Evolutionary conservation across 1,284 basidiomycete species (phyloP), one percentile per base, ranked within the genome.

Genomic region (Quambalaria eucalypti): DNA sequence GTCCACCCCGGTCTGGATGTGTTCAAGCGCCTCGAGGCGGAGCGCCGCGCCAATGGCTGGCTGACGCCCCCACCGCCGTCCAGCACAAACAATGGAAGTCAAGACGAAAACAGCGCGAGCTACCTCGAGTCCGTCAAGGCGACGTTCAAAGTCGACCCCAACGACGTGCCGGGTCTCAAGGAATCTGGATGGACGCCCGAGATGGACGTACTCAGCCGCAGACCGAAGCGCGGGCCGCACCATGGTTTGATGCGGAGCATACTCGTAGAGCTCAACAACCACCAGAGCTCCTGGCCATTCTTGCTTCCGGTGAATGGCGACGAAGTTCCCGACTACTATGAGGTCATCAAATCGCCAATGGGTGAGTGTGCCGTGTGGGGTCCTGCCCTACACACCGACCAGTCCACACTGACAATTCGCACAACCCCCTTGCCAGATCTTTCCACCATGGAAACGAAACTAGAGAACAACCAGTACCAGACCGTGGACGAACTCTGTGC

Each of bases 151-250:
- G 64, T 74, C 16, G 63, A 68, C n/a, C 63, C 65, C 5, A 57
- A 50, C 6, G 62, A 71, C 8, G 68, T 76, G 9, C 71, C 74
- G 0, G 64, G 68, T 0, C 51, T 67, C 36, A 66, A 66, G 46
- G 90, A 96, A 77, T 91, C 86, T 57, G 91, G 90, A 0, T 98
- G 95, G 95, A 90, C 87, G 49, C 85, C 86, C 2, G 85, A 86
- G 54, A 87, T 93, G 83, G 83, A 85, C 62, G 81, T 85, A 51
- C 81, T 83, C 86, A 88, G 75, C 25, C 77, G 81, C 16, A 78
- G 81, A 60, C 82, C 82, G 4, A 79, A 81, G 52, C 78, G 82
- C 25, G 80, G 80, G 28, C 81, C 82, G 0, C 80, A 82, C 58
- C 81, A 82, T 65, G 79, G 79, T 7, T 71, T 81, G 23, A 89